Evolutionary conservation across 805 yeast genomes (phyloP).

Genomic region (Pichia exigua): DNA sequence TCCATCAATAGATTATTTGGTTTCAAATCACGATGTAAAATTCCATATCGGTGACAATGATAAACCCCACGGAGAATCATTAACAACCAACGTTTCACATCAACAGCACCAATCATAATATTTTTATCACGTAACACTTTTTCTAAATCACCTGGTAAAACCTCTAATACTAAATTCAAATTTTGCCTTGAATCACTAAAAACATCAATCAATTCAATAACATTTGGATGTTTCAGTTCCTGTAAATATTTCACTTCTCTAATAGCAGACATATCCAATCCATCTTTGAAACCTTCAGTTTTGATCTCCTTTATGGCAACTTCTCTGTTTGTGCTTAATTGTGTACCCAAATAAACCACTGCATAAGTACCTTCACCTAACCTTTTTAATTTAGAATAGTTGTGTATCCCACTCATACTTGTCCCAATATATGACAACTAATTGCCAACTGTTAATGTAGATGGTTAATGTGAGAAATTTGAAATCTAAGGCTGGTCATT

Average conservation of each 20-base stretch:
- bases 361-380: conserved; percentile 99
- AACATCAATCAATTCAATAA: conserved; percentile 85
- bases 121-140: conserved; percentile 74
- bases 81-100: conserved; percentile 86
- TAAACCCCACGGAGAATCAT: conserved; percentile 94
- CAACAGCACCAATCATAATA: conserved; percentile 73
- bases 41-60: conserved; percentile 88
- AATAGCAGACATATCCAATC: conserved; percentile 96
- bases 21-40: conserved; percentile 87
- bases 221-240: conserved; percentile 69
- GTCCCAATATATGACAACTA: neutral
- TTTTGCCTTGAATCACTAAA: conserved; percentile 55
- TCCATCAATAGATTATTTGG: conserved; percentile 86
- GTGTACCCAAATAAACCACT: conserved; percentile 81
- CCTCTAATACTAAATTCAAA: conserved; percentile 86
- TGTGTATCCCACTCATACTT: conserved; percentile 13
- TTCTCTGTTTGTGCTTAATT: conserved; percentile 42
- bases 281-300: conserved; percentile 90
- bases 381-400: conserved; percentile 53
- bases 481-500: neutral
- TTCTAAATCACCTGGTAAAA: conserved; percentile 86
- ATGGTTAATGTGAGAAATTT: neutral
- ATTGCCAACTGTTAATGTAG: neutral
- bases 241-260: conserved; percentile 84
- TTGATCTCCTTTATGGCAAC: conserved; percentile 96